A percentile compares a stretch with the other conserved stretches of the same genome.
Conservation (phyloP, 1,284 basidiomycete species). For the Pseudozyma hubeiensis region DNA sequence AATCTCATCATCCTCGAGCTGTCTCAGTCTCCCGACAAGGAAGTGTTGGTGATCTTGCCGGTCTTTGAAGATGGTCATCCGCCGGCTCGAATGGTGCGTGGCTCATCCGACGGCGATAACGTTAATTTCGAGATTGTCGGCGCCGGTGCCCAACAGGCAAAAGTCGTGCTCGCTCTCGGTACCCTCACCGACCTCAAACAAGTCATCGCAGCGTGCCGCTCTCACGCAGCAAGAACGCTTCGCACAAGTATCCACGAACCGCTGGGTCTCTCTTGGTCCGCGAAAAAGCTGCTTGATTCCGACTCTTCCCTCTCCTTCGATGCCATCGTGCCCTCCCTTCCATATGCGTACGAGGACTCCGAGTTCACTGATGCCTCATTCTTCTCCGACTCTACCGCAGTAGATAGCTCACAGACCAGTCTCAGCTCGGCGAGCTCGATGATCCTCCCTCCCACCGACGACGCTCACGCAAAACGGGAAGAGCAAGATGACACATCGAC, state of each 20-base stretch:
- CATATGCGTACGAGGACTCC: slow-evolving; percentile 11
- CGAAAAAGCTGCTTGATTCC: slow-evolving; percentile 17
- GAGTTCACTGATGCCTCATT: slow-evolving; percentile 27
- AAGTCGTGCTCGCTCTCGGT: slow-evolving; percentile 26
- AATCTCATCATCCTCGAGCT: slow-evolving; percentile 34
- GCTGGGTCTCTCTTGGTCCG: slow-evolving; percentile 35
- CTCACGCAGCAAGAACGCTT: slow-evolving; percentile 19
- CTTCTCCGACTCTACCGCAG: slow-evolving; percentile 34
- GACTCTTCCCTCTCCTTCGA: slow-evolving; percentile 17
- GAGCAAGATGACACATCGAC: slow-evolving; percentile 22
- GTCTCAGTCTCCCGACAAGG: slow-evolving; percentile 5
- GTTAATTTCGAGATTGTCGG: slow-evolving; percentile 15
- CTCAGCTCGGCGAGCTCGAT: slow-evolving; percentile 17
- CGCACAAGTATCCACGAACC: slow-evolving; percentile 28
- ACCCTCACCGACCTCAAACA: slow-evolving; percentile 8
- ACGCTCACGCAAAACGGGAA: not conserved
- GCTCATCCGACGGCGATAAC: slow-evolving; percentile 3
- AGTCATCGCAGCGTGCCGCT: slow-evolving; percentile 27
- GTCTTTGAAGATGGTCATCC: slow-evolving; percentile 13
- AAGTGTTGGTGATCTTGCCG: slow-evolving; percentile 31
- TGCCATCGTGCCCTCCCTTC: slow-evolving; percentile 1
- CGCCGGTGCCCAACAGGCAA: slow-evolving; percentile 2
- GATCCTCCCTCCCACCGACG: slow-evolving; percentile 4
- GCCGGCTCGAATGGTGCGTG: slow-evolving; percentile 15
- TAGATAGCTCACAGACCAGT: slow-evolving; percentile 10